These are phyloP conservation scores for Heritiera littoralis DNA, from an alignment of 345 rosid species.

Conservation along the genomic window DNA sequence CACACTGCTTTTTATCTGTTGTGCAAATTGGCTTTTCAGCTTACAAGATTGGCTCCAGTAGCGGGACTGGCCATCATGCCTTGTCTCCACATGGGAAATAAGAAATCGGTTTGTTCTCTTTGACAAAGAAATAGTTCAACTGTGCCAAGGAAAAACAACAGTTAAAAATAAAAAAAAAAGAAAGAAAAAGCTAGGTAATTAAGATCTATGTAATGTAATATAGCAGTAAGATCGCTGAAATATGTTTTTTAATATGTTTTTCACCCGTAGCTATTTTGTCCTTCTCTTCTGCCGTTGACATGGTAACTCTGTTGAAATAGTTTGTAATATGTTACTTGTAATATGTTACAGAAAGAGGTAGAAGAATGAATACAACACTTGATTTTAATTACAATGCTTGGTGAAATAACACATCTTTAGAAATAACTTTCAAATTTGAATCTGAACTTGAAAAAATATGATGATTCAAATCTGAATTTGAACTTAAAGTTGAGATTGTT, in stretches of 20 bases:
- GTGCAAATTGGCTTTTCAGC: background rate
- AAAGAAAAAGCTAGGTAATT: background rate
- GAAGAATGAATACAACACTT: no score
- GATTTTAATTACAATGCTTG: no score
- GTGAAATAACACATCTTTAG: no score
- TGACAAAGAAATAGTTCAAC: background rate
- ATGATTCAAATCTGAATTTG: no score
- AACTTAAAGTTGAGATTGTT: no score
- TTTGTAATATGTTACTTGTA: no score
- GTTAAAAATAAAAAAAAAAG: background rate
- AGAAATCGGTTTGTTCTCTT: background rate
- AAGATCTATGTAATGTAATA: background rate
- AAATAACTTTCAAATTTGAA: no score
- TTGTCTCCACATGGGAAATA: background rate
- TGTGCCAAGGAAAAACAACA: background rate
- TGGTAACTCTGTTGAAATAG: no score
- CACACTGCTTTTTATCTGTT: background rate
- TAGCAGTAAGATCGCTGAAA: background rate
- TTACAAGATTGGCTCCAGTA: slow-evolving; percentile 1
- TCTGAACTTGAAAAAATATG: no score
- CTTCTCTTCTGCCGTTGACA: no score
- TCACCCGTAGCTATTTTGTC: no score
- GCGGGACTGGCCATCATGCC: background rate
- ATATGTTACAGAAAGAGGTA: no score
- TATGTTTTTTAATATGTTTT: background rate